Percentiles rank a stretch among this genome's conserved stretches.
Conservation (phyloP, 2,329 filamentous ascomycete genomes). For the Monilinia fructigena region DNA sequence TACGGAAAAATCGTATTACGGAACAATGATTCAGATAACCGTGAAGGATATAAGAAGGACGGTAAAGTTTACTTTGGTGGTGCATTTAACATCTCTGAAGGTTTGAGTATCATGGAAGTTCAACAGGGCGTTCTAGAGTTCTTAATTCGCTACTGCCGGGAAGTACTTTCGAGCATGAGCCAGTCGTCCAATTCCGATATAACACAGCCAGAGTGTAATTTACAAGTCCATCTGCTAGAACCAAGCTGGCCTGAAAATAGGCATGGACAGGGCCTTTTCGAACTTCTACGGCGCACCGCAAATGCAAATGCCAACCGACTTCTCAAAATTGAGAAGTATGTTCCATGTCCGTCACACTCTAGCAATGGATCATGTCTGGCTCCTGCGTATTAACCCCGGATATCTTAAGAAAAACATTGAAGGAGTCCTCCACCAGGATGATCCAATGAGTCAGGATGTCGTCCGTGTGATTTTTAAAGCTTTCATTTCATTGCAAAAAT, state of each 20-base stretch:
- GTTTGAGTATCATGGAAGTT: neutral
- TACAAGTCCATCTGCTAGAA: neutral
- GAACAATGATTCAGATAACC: neutral
- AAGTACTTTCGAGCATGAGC: neutral
- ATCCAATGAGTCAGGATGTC: no score
- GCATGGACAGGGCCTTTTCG: neutral
- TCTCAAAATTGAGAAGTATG: neutral
- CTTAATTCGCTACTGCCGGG: neutral
- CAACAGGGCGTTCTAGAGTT: neutral
- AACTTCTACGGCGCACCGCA: neutral
- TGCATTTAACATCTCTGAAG: neutral
- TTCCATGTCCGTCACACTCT: neutral
- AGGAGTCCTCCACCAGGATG: neutral
- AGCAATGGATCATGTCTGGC: conserved; percentile 6
- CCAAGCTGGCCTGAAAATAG: neutral
- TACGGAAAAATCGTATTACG: neutral
- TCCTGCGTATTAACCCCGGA: neutral
- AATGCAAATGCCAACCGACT: neutral
- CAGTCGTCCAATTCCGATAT: no score
- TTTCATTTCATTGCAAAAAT: neutral
- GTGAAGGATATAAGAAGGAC: neutral
- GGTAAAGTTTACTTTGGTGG: neutral
- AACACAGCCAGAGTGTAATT: neutral
- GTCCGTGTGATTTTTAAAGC: neutral
- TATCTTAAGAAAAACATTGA: neutral